phyloP scores from a whole-genome alignment of 2,329 filamentous ascomycete genomes.

The Calonectria ilicicola region DNA sequence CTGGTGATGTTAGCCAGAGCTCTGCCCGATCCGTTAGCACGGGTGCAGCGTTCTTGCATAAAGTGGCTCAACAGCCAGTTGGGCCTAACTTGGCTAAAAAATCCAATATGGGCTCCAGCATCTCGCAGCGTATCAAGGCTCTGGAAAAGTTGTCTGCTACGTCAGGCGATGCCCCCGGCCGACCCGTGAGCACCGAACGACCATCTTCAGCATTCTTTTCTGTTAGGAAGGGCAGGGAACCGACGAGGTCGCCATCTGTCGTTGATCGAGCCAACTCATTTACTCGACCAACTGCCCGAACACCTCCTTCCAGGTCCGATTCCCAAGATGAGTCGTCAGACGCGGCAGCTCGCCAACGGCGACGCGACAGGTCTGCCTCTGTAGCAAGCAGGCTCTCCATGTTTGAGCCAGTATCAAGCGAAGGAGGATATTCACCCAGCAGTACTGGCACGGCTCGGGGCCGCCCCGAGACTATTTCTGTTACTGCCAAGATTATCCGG shows the following conservation, averaged over 20 bases:
- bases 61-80: constrained; percentile 63
- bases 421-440: constrained; percentile 37
- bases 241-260: constrained; percentile 59
- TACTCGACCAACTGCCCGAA: constrained; percentile 42
- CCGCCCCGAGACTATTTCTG: constrained; percentile 83
- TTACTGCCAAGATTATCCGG: constrained; percentile 86
- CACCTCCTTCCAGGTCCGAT: constrained; percentile 53
- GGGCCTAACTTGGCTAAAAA: constrained; percentile 69
- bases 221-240: constrained; percentile 63
- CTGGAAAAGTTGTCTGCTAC: constrained; percentile 79
- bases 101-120: constrained; percentile 86
- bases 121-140: constrained; percentile 94
- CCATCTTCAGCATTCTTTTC: constrained; percentile 70
- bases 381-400: constrained; percentile 67
- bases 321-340: constrained; percentile 61
- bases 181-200: constrained; percentile 48
- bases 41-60: constrained; percentile 67
- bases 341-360: constrained; percentile 42
- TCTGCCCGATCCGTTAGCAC: constrained; percentile 67
- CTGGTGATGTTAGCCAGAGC: constrained; percentile 59
- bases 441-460: constrained; percentile 55
- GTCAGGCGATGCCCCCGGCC: constrained; percentile 37
- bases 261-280: constrained; percentile 58
- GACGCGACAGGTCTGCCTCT: constrained; percentile 64
- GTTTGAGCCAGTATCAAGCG: constrained; percentile 57